These are phyloP conservation scores for Hypomyces perniciosus DNA, from an alignment of 2,329 filamentous ascomycete genomes.

Conservation along the genomic window DNA sequence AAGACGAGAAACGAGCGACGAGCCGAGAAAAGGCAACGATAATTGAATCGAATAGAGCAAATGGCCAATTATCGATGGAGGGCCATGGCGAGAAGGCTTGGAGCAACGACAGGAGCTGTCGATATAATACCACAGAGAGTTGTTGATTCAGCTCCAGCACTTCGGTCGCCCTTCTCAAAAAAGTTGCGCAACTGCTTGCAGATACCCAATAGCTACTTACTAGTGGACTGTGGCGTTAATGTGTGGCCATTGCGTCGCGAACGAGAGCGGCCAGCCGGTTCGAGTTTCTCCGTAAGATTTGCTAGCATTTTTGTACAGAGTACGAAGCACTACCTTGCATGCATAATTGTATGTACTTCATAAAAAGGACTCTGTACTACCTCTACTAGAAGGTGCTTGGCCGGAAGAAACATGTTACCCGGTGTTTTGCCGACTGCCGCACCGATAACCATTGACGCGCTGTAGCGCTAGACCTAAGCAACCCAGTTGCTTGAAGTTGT, in stretches of 20 bases:
- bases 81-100: neutral
- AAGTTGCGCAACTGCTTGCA: too few species aligned
- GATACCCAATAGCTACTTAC: too few species aligned
- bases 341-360: too few species aligned
- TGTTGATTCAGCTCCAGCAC: too few species aligned
- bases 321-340: too few species aligned
- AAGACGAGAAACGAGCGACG: neutral
- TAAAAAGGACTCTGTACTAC: neutral
- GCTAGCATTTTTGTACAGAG: too few species aligned
- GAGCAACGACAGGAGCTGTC: neutral
- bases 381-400: neutral
- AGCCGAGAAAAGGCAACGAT: neutral
- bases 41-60: neutral
- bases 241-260: too few species aligned
- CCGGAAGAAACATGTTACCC: conserved; percentile 1
- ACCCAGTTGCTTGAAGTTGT: neutral
- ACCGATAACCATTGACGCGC: conserved; percentile 1
- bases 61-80: neutral
- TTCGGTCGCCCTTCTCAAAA: too few species aligned
- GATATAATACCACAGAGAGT: too few species aligned
- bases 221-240: too few species aligned
- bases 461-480: neutral
- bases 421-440: conserved; percentile 9
- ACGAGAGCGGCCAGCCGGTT: too few species aligned
- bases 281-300: neutral